Conservation (phyloP, 2,329 filamentous ascomycete genomes). For the Aspergillus sp. region DNA sequence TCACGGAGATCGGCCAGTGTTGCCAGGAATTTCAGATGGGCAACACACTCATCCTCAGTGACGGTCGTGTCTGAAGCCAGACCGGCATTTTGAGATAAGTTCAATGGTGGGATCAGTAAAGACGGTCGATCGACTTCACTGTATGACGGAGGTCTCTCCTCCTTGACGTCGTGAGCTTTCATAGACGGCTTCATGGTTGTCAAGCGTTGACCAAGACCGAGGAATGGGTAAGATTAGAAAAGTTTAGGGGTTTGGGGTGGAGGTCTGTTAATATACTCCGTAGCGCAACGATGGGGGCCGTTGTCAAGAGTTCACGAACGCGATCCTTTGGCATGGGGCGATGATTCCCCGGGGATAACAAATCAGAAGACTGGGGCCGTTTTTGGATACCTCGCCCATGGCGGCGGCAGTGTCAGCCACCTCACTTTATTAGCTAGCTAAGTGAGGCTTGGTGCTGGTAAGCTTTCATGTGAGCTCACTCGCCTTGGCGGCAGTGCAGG, state of each 20-base stretch:
- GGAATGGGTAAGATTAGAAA: too few species aligned
- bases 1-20: slow-evolving; percentile 68
- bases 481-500: slow-evolving; percentile 4
- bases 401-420: neutral
- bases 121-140: slow-evolving; percentile 16
- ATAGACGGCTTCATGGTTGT: neutral
- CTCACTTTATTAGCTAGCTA: neutral
- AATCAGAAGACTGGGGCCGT: neutral
- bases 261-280: too few species aligned
- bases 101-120: slow-evolving; percentile 24
- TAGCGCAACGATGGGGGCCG: too few species aligned
- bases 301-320: too few species aligned
- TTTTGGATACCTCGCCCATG: neutral
- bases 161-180: neutral
- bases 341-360: neutral
- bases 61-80: slow-evolving; percentile 19
- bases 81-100: slow-evolving; percentile 17
- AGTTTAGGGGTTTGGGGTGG: too few species aligned
- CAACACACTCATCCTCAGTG: slow-evolving; percentile 60
- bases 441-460: neutral
- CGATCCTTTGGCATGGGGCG: too few species aligned
- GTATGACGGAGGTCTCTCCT: slow-evolving; percentile 28
- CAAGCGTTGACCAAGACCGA: neutral
- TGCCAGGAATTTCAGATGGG: slow-evolving; percentile 71
- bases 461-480: neutral